These are phyloP conservation scores for Arthrinium phaeospermum DNA, from an alignment of 2,329 filamentous ascomycete genomes.

Conservation along the genomic window DNA sequence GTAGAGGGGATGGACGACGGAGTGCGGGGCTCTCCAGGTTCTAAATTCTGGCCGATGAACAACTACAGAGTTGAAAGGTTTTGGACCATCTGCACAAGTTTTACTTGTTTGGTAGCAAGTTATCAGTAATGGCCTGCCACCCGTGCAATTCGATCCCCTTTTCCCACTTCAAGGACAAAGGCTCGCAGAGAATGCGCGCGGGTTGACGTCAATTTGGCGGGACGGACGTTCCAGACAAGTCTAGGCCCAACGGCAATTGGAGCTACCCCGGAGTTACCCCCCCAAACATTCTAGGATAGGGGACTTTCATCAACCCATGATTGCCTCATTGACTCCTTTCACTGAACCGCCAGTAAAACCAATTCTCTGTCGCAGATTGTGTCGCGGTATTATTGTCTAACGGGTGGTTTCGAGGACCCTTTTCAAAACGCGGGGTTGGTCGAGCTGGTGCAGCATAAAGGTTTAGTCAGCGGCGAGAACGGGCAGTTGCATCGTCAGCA, in stretches of 20 bases:
- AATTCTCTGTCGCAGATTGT: background rate
- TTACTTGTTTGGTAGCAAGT: too few relatives aligned
- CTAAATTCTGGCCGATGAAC: too few relatives aligned
- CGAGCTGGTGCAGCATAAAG: background rate
- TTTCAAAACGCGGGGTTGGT: background rate
- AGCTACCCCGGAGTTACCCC: background rate
- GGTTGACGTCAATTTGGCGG: background rate
- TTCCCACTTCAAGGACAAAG: background rate
- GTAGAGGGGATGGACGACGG: background rate
- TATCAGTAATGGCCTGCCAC: too few relatives aligned
- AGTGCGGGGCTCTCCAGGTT: too few relatives aligned
- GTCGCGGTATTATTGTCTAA: background rate
- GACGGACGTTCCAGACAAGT: background rate
- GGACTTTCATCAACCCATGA: background rate
- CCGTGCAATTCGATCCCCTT: background rate
- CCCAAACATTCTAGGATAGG: background rate
- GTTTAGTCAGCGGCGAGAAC: background rate
- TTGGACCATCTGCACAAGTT: too few relatives aligned
- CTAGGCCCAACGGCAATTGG: background rate
- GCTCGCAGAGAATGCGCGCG: background rate
- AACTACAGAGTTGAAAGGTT: too few relatives aligned
- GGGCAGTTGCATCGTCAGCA: background rate
- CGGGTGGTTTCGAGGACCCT: background rate
- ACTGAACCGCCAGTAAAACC: background rate
- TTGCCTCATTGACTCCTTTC: background rate